These are phyloP conservation scores for Trichophyton simii DNA, from an alignment of 2,329 filamentous ascomycete species.

Conservation along the genomic window DNA sequence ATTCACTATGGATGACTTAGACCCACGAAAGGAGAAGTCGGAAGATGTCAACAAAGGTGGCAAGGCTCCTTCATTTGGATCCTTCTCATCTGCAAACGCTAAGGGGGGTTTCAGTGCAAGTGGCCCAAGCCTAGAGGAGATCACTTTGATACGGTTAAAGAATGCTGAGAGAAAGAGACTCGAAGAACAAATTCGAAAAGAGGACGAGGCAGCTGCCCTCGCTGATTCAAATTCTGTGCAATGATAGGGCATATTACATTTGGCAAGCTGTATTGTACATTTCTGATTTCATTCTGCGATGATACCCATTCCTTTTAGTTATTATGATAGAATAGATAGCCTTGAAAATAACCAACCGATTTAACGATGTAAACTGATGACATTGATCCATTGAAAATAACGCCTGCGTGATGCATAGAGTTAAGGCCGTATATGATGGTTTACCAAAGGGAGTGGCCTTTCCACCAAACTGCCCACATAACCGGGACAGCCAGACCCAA, in stretches of 20 bases:
- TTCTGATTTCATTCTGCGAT: not conserved
- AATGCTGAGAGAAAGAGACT: constrained; percentile 43
- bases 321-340: no score
- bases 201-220: constrained; percentile 35
- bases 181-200: constrained; percentile 41
- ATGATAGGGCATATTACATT: not conserved
- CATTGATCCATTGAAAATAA: not conserved
- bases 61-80: constrained; percentile 32
- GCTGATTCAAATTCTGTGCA: constrained; percentile 12
- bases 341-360: not conserved
- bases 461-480: constrained; percentile 41
- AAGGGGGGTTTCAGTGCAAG: constrained; percentile 14
- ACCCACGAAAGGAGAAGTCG: constrained; percentile 13
- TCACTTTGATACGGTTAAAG: constrained; percentile 45
- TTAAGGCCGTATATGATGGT: not conserved
- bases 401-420: not conserved
- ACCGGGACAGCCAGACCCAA: constrained; percentile 41
- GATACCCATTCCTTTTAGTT: not conserved
- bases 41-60: constrained; percentile 15
- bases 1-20: constrained; percentile 27
- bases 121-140: constrained; percentile 32
- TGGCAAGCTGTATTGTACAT: not conserved
- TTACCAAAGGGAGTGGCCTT: constrained; percentile 39
- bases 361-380: not conserved
- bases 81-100: constrained; percentile 26